Base-by-base conservation (phyloP, 768 basidiomycete genomes). In the Lentinula aciculospora region DNA sequence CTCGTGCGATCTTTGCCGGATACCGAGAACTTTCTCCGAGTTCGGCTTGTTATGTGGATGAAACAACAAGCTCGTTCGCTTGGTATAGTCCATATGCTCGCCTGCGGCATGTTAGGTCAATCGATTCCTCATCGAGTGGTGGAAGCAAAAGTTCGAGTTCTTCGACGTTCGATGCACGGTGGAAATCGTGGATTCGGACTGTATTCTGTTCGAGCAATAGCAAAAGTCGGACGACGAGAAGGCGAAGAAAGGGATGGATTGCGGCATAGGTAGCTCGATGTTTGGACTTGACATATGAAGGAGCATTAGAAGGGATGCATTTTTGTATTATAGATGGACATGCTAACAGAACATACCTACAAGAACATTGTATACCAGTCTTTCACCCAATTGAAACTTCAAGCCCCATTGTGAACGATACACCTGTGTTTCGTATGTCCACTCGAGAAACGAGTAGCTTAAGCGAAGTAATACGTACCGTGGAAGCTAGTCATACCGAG, bases 51-150 rank as follows among this genome's bases (percentile, higher is more conserved):
- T 21, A 32, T 15, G 23, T n/a, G 15, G 34, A 32, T 4, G 31
- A 12, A 7, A 12, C 34, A 4, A n/a, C 32, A 12, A 21, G 6
- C 4, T 34, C 49, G 32, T 32, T 36, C n/a, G 29, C 54, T 34
- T 56, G 54, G 54, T 56, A 56, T 13, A 56, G 44, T n/a, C 54
- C 54, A 15, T 53, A 53, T 36, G 51, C 51, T 25, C 32, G 51
- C 15, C 21, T 53, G 34, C 49, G 49, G 23, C 49, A 50, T 21
- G n/a, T 13, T 13, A 31, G 28, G 25, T 17, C 32, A 0, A 4
- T 53, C 39, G 23, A 53, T 36, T 23, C 51, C 6, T 23, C 32
- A 10, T 23, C 51, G 19, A 3, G 32, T 34, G n/a, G 25, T 29
- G 46, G 29, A 28, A 15, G 32, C 31, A 31, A 50, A 7, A 19